A percentile compares a stretch with the other conserved stretches of the same genome.
phyloP scores from a whole-genome alignment of 768 basidiomycete species.

The Dendrothele bispora region DNA sequence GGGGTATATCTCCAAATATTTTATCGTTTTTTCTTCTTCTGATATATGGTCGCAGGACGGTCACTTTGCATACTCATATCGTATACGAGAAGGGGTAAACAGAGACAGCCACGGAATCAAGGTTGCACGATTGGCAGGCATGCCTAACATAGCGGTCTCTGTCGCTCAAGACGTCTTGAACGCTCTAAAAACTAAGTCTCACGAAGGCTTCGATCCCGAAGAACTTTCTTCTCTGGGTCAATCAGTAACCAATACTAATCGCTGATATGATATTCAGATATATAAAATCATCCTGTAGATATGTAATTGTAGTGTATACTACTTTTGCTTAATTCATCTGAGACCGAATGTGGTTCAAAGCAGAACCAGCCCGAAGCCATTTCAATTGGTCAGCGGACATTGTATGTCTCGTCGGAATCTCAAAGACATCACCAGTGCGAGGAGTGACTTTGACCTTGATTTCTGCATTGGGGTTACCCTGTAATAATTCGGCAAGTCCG shows the following conservation, averaged over 20 bases:
- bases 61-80: constrained; percentile 83
- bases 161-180: constrained; percentile 59
- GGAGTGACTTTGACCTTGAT: constrained; percentile 69
- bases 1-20: constrained; percentile 45
- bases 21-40: neutral
- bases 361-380: constrained; percentile 88
- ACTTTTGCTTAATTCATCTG: constrained; percentile 31
- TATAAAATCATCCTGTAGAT: neutral
- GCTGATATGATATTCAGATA: neutral
- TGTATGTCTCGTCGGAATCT: constrained; percentile 80
- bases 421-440: constrained; percentile 57
- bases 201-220: constrained; percentile 20
- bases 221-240: constrained; percentile 33
- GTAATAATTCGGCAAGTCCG: constrained; percentile 74
- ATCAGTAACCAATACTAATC: constrained; percentile 14
- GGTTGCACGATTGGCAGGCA: constrained; percentile 84
- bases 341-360: constrained; percentile 85
- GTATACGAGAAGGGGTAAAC: constrained; percentile 80
- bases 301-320: constrained; percentile 9
- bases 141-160: constrained; percentile 62
- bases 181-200: constrained; percentile 29
- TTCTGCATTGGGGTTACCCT: constrained; percentile 40
- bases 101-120: constrained; percentile 89
- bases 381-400: constrained; percentile 88
- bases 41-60: constrained; percentile 48